These are phyloP conservation scores for Komagataella pseudopastoris DNA, from an alignment of 805 yeast genomes.

Conservation along the genomic window DNA sequence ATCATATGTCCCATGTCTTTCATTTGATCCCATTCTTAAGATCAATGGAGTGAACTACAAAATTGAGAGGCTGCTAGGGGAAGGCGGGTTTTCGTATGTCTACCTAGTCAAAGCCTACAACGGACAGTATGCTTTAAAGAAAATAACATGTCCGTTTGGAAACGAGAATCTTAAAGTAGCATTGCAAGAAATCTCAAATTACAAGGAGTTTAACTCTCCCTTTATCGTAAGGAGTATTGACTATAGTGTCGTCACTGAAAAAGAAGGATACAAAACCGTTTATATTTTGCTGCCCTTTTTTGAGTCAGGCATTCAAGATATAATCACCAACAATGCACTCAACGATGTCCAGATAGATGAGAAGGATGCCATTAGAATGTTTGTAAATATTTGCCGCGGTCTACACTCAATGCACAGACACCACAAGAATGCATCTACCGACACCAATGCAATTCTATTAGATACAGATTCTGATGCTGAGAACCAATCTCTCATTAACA, in stretches of 20 bases:
- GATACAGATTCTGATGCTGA: constrained; percentile 5
- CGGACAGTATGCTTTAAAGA: constrained; percentile 60
- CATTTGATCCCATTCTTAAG: constrained; percentile 32
- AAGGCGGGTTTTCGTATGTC: constrained; percentile 82
- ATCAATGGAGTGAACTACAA: constrained; percentile 51
- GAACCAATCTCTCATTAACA: constrained; percentile 4
- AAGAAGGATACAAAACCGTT: constrained; percentile 69
- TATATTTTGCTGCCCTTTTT: constrained; percentile 73
- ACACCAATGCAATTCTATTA: constrained; percentile 1
- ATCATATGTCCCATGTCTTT: constrained; percentile 3
- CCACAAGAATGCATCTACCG: constrained; percentile 15
- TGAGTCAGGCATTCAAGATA: constrained; percentile 62
- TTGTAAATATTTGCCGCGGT: constrained; percentile 64
- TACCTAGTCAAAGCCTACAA: constrained; percentile 51
- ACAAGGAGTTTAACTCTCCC: constrained; percentile 56
- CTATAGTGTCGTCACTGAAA: constrained; percentile 57
- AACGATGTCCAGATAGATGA: constrained; percentile 43
- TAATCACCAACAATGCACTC: constrained; percentile 52
- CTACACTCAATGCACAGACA: constrained; percentile 63
- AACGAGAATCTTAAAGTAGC: constrained; percentile 62
- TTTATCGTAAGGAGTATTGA: constrained; percentile 59
- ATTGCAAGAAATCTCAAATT: constrained; percentile 64
- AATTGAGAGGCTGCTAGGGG: constrained; percentile 67
- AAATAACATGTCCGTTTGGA: constrained; percentile 81
- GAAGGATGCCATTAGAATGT: constrained; percentile 43